These are phyloP conservation scores for Knoxia roxburghii DNA, from an alignment of 257 asterid species.

Conservation along the genomic window DNA sequence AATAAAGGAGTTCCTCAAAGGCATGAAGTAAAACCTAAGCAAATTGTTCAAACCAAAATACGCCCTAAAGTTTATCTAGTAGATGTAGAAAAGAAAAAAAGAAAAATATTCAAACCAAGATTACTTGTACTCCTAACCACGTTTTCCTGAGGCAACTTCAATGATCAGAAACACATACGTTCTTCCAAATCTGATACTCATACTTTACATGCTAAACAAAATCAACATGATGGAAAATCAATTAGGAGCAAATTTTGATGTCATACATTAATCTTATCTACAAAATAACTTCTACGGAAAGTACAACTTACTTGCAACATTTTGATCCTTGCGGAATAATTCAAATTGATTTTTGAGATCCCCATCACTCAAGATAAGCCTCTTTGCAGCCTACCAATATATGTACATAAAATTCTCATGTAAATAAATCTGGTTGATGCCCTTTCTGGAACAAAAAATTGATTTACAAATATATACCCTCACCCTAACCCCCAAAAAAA, in stretches of 20 bases:
- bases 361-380: conserved; percentile 70
- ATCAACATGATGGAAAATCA: background rate
- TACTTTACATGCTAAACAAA: background rate
- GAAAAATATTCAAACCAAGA: background rate
- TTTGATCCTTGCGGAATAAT: conserved; percentile 59
- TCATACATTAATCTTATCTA: background rate
- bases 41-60: no score
- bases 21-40: no score
- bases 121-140: background rate
- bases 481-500: background rate
- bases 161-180: background rate
- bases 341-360: conserved; percentile 63
- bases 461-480: background rate
- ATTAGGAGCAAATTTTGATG: background rate
- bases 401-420: background rate
- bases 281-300: conserved; percentile 20
- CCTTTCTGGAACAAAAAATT: background rate
- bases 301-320: conserved; percentile 47
- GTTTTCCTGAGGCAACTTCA: background rate
- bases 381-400: conserved; percentile 75
- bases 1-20: no score
- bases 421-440: background rate
- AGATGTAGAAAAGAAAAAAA: background rate
- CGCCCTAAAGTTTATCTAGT: background rate
- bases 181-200: background rate